Evolutionary conservation across 2,329 filamentous ascomycete species (phyloP).

Genomic region (Ascochyta koolunga): DNA sequence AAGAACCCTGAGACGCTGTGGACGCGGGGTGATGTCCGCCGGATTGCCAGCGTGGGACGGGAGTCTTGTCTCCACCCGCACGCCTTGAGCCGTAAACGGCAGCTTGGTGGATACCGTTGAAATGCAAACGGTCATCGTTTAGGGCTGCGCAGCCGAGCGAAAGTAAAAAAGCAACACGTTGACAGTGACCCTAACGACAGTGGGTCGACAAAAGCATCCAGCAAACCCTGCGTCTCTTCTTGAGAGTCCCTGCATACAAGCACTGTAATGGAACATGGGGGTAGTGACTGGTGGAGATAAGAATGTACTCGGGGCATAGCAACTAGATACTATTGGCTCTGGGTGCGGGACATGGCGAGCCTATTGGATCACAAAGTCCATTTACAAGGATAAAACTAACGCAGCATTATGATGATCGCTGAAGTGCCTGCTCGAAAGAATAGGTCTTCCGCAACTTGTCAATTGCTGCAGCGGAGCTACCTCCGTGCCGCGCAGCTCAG

Average conservation of each 20-base stretch:
- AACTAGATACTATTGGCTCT: not conserved
- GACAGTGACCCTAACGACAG: not conserved
- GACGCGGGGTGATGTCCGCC: constrained; percentile 5
- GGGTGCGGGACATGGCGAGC: not conserved
- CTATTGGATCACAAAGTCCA: not conserved
- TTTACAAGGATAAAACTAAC: not conserved
- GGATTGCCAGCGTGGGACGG: constrained; percentile 3
- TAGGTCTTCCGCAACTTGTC: no score
- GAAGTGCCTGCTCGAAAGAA: no score
- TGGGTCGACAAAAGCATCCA: not conserved
- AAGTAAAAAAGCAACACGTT: not conserved
- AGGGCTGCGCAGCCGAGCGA: not conserved
- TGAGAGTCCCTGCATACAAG: not conserved
- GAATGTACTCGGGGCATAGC: constrained; percentile 1
- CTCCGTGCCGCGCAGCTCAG: constrained; percentile 5
- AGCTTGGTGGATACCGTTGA: not conserved
- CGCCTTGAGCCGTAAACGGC: not conserved
- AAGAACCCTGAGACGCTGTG: not conserved
- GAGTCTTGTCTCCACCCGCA: not conserved
- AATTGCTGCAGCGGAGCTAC: not conserved
- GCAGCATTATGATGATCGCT: not conserved
- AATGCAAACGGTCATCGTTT: not conserved
- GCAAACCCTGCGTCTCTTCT: not conserved
- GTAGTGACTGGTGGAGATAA: constrained; percentile 3
- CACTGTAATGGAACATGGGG: not conserved